Evolutionary conservation across 2,329 filamentous ascomycete genomes (phyloP).

Genomic region (Furcasterigmium furcatum): DNA sequence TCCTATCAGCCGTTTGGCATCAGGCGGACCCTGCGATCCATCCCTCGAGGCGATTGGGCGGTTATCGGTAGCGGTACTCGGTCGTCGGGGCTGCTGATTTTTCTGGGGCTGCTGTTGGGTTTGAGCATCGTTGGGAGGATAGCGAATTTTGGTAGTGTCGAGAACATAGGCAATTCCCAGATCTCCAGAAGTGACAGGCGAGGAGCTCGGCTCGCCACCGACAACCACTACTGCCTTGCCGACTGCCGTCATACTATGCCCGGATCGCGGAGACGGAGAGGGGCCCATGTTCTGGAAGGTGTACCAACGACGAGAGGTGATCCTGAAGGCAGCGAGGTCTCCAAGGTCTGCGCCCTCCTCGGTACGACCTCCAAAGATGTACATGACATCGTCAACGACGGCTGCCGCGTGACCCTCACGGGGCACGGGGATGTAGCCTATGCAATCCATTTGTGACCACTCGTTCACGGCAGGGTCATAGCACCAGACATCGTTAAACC

Average conservation of each 20-base stretch:
- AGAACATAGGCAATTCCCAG: constrained; percentile 86
- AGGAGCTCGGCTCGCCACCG: constrained; percentile 90
- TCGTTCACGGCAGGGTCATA: constrained; percentile 81
- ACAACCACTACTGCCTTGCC: constrained; percentile 90
- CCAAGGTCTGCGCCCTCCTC: constrained; percentile 91
- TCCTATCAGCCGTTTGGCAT: constrained; percentile 45
- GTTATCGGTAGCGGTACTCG: constrained; percentile 34
- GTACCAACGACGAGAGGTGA: constrained; percentile 87
- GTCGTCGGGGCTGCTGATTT: constrained; percentile 33
- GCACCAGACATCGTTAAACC: constrained; percentile 99
- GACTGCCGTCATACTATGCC: constrained; percentile 95
- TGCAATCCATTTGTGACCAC: constrained; percentile 91
- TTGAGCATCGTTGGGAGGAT: constrained; percentile 71
- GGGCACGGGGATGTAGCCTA: constrained; percentile 92
- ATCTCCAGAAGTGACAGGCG: constrained; percentile 75
- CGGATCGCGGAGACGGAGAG: constrained; percentile 87
- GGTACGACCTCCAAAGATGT: constrained; percentile 93
- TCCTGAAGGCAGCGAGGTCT: constrained; percentile 78
- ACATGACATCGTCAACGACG: constrained; percentile 97
- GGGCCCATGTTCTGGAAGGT: constrained; percentile 99
- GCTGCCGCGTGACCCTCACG: constrained; percentile 93
- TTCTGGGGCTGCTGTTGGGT: constrained; percentile 17
- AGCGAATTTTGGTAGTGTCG: constrained; percentile 94
- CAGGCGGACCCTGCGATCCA: constrained; percentile 47
- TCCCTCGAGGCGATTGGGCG: constrained; percentile 44